These are phyloP conservation scores for Trypanosoma vivax DNA, from an alignment of 208 protist genomes.

Conservation along the genomic window DNA sequence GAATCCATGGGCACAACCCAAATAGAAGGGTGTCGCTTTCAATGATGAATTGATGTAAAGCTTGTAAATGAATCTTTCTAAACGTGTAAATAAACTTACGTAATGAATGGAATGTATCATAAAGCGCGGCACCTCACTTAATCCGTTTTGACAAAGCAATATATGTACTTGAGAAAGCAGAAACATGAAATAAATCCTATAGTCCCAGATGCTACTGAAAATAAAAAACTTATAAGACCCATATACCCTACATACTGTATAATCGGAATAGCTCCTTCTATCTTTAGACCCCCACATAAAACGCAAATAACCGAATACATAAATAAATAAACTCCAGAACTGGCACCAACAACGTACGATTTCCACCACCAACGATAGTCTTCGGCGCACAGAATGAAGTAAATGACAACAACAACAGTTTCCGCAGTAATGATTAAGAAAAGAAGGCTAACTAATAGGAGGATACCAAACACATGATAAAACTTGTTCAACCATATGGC, in stretches of 20 bases:
- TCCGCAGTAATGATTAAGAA: slow-evolving; percentile 92
- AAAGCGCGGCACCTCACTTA: slow-evolving; percentile 9
- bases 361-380: slow-evolving; percentile 98
- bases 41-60: no score
- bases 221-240: slow-evolving; percentile 37
- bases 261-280: slow-evolving; percentile 39
- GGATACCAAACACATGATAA: slow-evolving; percentile 96
- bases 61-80: no score
- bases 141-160: slow-evolving; percentile 32
- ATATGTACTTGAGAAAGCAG: slow-evolving; percentile 41
- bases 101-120: neutral
- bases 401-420: slow-evolving; percentile 95
- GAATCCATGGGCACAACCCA: neutral
- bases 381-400: slow-evolving; percentile 93
- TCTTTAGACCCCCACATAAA: slow-evolving; percentile 44
- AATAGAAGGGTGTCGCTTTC: no score
- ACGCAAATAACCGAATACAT: slow-evolving; percentile 91
- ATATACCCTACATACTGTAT: slow-evolving; percentile 84
- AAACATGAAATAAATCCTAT: slow-evolving; percentile 54
- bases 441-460: slow-evolving; percentile 92
- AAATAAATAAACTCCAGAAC: slow-evolving; percentile 89
- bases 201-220: slow-evolving; percentile 33
- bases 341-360: slow-evolving; percentile 78
- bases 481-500: slow-evolving; percentile 86
- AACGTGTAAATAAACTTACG: no score